A percentile compares a stretch with the other conserved stretches of the same genome.
These are phyloP conservation scores for Trifolium subterraneum DNA, from an alignment of 306 rosid genomes.

Conservation along the genomic window DNA sequence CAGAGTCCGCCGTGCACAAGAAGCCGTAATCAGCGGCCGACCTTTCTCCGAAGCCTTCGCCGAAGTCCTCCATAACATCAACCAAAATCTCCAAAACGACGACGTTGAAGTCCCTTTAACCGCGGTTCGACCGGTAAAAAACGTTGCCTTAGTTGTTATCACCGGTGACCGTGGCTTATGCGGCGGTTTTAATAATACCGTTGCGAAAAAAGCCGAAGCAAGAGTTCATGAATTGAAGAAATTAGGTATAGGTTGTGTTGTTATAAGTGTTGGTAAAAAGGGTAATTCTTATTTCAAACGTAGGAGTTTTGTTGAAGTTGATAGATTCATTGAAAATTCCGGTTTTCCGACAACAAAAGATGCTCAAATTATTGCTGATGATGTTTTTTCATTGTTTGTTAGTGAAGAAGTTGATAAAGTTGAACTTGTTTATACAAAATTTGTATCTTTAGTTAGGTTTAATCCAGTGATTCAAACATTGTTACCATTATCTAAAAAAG, in stretches of 20 bases:
- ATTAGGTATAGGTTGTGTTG: constrained; percentile 51
- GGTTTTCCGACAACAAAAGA: constrained; percentile 63
- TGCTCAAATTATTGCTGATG: constrained; percentile 79
- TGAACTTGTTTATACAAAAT: constrained; percentile 74
- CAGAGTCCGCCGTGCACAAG: constrained; percentile 78
- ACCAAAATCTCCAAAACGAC: constrained; percentile 58
- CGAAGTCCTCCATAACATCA: constrained; percentile 57
- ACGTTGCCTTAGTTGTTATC: constrained; percentile 65
- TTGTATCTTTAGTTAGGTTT: constrained; percentile 64
- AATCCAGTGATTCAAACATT: constrained; percentile 70
- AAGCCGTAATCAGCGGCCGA: constrained; percentile 72
- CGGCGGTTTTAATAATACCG: constrained; percentile 66
- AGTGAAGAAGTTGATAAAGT: constrained; percentile 83
- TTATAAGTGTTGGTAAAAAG: constrained; percentile 79
- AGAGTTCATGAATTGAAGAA: constrained; percentile 55
- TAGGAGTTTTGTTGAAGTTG: constrained; percentile 45
- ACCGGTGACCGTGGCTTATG: constrained; percentile 78
- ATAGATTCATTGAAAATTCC: constrained; percentile 53
- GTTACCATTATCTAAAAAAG: constrained; percentile 65
- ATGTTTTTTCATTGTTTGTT: constrained; percentile 69
- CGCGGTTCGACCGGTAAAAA: constrained; percentile 53
- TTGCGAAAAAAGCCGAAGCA: constrained; percentile 55
- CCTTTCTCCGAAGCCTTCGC: constrained; percentile 70
- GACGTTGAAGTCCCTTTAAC: constrained; percentile 60
- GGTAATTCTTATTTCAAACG: constrained; percentile 61